Conservation (phyloP, 257 asterid genomes). For the Osmanthus fragrans region DNA sequence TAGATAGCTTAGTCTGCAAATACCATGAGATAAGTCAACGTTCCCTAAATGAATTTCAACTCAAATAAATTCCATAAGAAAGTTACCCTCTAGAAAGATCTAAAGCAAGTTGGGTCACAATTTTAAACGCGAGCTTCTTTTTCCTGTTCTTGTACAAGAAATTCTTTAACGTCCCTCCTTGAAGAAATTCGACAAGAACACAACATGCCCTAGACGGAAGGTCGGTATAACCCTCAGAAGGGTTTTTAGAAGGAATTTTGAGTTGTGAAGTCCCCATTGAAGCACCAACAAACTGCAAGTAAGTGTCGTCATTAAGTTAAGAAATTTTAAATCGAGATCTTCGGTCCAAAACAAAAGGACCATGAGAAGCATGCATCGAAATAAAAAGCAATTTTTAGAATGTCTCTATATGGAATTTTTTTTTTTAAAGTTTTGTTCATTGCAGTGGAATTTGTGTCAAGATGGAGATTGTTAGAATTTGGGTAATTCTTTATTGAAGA, state of each 20-base stretch:
- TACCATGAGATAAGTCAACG: neutral
- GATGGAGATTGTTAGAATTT: too few species aligned
- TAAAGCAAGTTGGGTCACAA: slow-evolving; percentile 84
- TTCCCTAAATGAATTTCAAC: neutral
- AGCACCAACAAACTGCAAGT: slow-evolving; percentile 78
- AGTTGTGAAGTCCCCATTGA: slow-evolving; percentile 95
- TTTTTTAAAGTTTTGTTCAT: too few species aligned
- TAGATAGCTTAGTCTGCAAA: slow-evolving; percentile 76
- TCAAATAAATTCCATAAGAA: neutral
- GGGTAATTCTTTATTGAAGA: too few species aligned
- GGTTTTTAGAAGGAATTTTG: slow-evolving; percentile 83
- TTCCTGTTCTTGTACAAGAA: slow-evolving; percentile 74
- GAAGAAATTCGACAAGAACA: slow-evolving; percentile 80
- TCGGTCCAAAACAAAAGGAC: too few species aligned
- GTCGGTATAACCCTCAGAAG: slow-evolving; percentile 66
- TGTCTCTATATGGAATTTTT: too few species aligned
- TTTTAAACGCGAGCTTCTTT: slow-evolving; percentile 76
- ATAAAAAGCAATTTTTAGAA: neutral
- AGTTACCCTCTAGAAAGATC: slow-evolving; percentile 85
- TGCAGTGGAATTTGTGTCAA: too few species aligned
- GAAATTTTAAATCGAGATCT: neutral
- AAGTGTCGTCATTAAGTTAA: neutral
- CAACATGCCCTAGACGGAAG: slow-evolving; percentile 93
- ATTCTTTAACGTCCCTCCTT: slow-evolving; percentile 80
- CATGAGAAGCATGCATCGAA: neutral